A percentile compares a stretch with the other conserved stretches of the same genome.
Conservation (phyloP, 2,329 filamentous ascomycete species). For the Pyricularia sp. region DNA sequence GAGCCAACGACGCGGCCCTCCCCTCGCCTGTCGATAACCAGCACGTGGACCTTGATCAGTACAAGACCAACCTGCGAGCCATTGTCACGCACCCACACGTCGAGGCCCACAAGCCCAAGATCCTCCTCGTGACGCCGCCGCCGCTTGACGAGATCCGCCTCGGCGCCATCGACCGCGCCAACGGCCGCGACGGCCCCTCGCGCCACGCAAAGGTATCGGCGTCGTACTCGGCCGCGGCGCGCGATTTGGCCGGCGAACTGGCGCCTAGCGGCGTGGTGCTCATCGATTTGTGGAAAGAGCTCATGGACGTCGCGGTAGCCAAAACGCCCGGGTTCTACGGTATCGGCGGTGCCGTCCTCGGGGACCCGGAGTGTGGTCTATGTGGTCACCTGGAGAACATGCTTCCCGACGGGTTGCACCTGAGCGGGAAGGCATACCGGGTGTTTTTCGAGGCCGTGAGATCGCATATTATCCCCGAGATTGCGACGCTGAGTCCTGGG, state of each 20-base stretch:
- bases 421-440: slow-evolving; percentile 39
- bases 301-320: slow-evolving; percentile 58
- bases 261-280: slow-evolving; percentile 35
- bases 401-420: slow-evolving; percentile 45
- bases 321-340: slow-evolving; percentile 43
- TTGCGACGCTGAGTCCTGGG: slow-evolving; percentile 18
- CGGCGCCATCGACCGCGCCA: slow-evolving; percentile 30
- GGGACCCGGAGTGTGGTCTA: slow-evolving; percentile 34
- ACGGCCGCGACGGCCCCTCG: slow-evolving; percentile 28
- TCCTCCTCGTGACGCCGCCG: slow-evolving; percentile 71
- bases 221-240: slow-evolving; percentile 44
- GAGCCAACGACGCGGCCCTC: slow-evolving; percentile 78
- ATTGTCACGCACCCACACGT: slow-evolving; percentile 64
- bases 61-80: slow-evolving; percentile 55
- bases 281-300: slow-evolving; percentile 65
- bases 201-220: slow-evolving; percentile 36
- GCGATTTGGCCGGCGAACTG: slow-evolving; percentile 51
- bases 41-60: slow-evolving; percentile 64
- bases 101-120: slow-evolving; percentile 54
- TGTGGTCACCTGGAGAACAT: slow-evolving; percentile 37
- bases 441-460: slow-evolving; percentile 36
- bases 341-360: slow-evolving; percentile 28
- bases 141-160: slow-evolving; percentile 67
- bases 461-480: slow-evolving; percentile 34
- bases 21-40: slow-evolving; percentile 51